phyloP scores from a whole-genome alignment of 2,329 filamentous ascomycete species.

The Ramichloridium luteum region DNA sequence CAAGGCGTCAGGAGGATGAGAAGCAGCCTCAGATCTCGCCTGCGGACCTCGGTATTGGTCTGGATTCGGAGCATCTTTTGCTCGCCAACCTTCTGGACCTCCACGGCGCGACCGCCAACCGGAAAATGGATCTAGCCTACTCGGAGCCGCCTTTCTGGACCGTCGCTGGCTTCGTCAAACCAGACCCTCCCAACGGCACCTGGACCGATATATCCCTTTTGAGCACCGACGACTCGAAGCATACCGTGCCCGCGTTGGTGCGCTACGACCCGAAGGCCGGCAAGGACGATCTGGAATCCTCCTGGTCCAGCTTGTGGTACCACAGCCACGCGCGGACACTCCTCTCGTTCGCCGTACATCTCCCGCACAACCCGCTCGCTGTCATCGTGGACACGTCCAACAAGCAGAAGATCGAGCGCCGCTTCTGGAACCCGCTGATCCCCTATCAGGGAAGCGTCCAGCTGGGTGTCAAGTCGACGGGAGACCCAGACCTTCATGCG shows the following conservation, averaged over 20 bases:
- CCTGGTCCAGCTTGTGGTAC: neutral
- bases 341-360: neutral
- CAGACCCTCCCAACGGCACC: conserved; percentile 1
- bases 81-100: neutral
- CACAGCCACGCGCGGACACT: neutral
- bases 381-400: neutral
- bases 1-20: too few species aligned
- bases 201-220: conserved; percentile 9
- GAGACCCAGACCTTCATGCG: neutral
- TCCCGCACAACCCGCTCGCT: neutral
- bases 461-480: neutral
- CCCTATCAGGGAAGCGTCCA: neutral
- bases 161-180: neutral
- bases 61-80: neutral
- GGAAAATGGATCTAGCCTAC: conserved; percentile 6
- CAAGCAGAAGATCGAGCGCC: neutral
- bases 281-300: neutral
- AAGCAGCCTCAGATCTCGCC: neutral
- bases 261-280: conserved; percentile 2
- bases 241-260: conserved; percentile 7
- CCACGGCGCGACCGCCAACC: neutral
- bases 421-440: neutral
- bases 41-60: neutral
- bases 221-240: conserved; percentile 1
- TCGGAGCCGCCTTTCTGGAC: conserved; percentile 11